phyloP scores from a whole-genome alignment of 768 basidiomycete species.

The Lyophyllum shimeji region DNA sequence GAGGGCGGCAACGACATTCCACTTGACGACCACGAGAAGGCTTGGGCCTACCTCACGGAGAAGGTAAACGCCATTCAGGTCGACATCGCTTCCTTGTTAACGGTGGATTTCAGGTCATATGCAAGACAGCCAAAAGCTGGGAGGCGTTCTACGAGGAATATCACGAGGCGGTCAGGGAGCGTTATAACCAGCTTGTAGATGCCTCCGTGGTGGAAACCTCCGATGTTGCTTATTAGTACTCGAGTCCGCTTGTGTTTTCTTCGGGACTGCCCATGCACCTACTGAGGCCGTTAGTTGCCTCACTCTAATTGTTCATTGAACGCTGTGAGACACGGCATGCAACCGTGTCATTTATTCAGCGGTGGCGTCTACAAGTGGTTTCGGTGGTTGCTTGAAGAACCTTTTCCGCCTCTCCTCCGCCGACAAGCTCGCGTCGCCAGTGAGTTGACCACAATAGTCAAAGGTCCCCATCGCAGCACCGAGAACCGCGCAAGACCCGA shows the following conservation, averaged over 20 bases:
- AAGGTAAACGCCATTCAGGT: constrained; percentile 35
- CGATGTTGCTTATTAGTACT: constrained; percentile 5
- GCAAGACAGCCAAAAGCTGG: constrained; percentile 46
- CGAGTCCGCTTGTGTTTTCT: no score
- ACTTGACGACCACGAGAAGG: constrained; percentile 38
- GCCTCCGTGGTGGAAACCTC: constrained; percentile 1
- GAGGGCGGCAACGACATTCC: constrained; percentile 30
- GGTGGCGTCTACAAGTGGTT: constrained; percentile 33
- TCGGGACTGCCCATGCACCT: background rate
- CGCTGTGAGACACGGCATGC: background rate
- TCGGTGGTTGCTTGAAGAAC: constrained; percentile 79
- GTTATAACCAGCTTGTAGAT: constrained; percentile 32
- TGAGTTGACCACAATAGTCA: constrained; percentile 72
- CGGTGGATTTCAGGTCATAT: constrained; percentile 29
- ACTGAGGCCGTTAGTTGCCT: background rate
- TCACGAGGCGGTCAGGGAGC: constrained; percentile 37
- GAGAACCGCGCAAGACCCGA: constrained; percentile 76
- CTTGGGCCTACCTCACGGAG: constrained; percentile 50
- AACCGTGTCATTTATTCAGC: constrained; percentile 24
- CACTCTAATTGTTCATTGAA: background rate
- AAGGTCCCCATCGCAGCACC: constrained; percentile 81
- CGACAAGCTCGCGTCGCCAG: constrained; percentile 40
- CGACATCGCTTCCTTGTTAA: background rate
- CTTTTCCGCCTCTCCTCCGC: constrained; percentile 71
- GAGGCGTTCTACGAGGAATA: constrained; percentile 50